Conservation (phyloP, 129 eudicot species). For the Arctium lappa region DNA sequence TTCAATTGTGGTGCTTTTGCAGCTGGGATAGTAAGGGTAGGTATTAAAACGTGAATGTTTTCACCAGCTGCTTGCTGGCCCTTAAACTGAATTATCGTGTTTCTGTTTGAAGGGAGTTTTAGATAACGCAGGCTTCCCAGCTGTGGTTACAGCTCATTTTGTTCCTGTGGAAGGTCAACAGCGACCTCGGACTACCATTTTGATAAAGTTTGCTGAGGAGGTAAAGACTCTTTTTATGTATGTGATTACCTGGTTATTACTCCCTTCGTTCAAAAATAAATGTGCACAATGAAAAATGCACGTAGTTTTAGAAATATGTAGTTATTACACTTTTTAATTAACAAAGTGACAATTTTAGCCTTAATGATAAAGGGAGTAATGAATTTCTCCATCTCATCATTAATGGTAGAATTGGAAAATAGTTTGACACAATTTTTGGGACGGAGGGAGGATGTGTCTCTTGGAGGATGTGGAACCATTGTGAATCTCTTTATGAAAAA, state of each 20-base stretch:
- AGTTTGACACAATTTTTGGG: background rate
- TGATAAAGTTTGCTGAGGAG: slow-evolving; percentile 98
- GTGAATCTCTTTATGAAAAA: background rate
- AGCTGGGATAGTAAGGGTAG: slow-evolving; percentile 96
- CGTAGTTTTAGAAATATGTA: background rate
- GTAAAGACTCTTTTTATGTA: slow-evolving; percentile 30
- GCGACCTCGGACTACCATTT: slow-evolving; percentile 92
- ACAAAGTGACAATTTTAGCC: background rate
- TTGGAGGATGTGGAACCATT: background rate
- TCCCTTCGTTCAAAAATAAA: background rate
- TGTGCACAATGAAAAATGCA: background rate
- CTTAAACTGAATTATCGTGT: background rate
- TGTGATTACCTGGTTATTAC: background rate
- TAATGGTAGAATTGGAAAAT: background rate
- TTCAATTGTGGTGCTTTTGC: slow-evolving; percentile 99
- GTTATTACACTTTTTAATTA: background rate
- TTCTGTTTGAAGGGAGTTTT: slow-evolving; percentile 75
- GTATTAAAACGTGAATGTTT: background rate
- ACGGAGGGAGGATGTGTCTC: background rate
- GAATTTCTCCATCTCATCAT: background rate
- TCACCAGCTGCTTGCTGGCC: background rate
- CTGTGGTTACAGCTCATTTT: slow-evolving; percentile 97
- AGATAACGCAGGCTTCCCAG: slow-evolving; percentile 97
- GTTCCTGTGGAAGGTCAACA: slow-evolving; percentile 98
- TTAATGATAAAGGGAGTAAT: background rate